A percentile compares a stretch with the other conserved stretches of the same genome.
Conservation (phyloP, 108 stramenopile species). For the Schizochytrium sp. region DNA sequence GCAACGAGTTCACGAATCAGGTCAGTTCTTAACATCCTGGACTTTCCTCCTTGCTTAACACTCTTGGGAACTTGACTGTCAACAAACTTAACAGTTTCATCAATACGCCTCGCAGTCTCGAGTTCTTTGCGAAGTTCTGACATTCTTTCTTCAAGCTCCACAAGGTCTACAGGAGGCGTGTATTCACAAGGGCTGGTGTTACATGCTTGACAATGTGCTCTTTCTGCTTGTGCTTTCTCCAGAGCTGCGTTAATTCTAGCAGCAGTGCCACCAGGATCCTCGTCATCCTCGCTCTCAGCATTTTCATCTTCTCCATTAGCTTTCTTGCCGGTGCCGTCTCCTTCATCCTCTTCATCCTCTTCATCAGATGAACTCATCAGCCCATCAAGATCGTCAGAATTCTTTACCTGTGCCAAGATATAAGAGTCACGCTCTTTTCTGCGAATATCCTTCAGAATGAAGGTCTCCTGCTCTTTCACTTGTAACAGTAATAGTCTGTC, state of each 20-base stretch:
- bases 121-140: conserved; percentile 70
- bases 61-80: conserved; percentile 70
- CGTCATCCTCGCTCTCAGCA: conserved; percentile 5
- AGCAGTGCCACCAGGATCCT: not conserved
- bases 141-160: conserved; percentile 62
- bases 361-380: not conserved
- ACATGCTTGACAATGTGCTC: conserved; percentile 52
- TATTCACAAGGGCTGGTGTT: conserved; percentile 71
- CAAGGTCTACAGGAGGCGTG: conserved; percentile 64
- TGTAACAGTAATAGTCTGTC: conserved; percentile 73
- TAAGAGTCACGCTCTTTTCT: not conserved
- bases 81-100: conserved; percentile 65
- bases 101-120: conserved; percentile 69
- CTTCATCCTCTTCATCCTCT: conserved; percentile 50
- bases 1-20: conserved; percentile 72
- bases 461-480: conserved; percentile 74
- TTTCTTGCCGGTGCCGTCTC: not conserved
- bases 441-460: conserved; percentile 69
- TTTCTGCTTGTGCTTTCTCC: conserved; percentile 17
- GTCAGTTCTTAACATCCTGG: conserved; percentile 69
- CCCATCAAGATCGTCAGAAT: conserved; percentile 40
- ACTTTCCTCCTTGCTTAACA: conserved; percentile 70
- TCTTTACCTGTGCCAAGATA: conserved; percentile 53
- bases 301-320: conserved; percentile 30
- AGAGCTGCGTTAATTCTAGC: conserved; percentile 32